Conservation (phyloP, 164 flowering plant species). For the Aristolochia fimbriata region DNA sequence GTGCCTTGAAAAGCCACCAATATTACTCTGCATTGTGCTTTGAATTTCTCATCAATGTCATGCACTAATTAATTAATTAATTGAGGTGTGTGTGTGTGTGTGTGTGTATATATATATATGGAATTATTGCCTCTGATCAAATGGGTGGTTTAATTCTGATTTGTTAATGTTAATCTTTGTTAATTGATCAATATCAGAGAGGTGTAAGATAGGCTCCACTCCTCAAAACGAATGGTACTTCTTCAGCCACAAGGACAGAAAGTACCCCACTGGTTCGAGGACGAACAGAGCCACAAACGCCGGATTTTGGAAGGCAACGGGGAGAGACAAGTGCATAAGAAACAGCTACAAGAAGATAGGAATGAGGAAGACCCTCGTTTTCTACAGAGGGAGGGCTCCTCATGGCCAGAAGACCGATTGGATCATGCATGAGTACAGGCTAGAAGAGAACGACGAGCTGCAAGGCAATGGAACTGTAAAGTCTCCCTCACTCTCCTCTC, state of each 20-base stretch:
- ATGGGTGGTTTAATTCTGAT: background rate
- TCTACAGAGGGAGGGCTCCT: conserved; percentile 91
- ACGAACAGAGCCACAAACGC: conserved; percentile 86
- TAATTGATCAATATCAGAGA: conserved; percentile 29
- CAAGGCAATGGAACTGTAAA: conserved; percentile 22
- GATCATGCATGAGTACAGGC: conserved; percentile 98
- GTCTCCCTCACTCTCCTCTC: conserved; percentile 5
- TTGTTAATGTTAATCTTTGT: too few relatives aligned
- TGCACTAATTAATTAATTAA: too few relatives aligned
- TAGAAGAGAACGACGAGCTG: conserved; percentile 62
- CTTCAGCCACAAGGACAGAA: conserved; percentile 96
- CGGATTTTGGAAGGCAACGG: conserved; percentile 98
- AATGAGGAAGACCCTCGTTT: conserved; percentile 91
- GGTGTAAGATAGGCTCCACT: conserved; percentile 81
- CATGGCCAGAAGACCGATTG: conserved; percentile 95
- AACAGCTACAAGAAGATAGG: conserved; percentile 80
- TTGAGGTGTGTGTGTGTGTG: too few relatives aligned
- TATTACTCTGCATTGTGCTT: too few relatives aligned
- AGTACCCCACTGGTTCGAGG: conserved; percentile 92
- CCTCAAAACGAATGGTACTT: conserved; percentile 97
- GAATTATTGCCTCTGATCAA: too few relatives aligned
- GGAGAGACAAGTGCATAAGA: conserved; percentile 91
- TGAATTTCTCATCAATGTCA: too few relatives aligned
- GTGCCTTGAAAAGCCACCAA: too few relatives aligned
- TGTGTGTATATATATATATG: too few relatives aligned